Percentiles rank a stretch among this genome's conserved stretches.
phyloP scores from a whole-genome alignment of 2,329 filamentous ascomycete genomes.

The Scedosporium dehoogii region DNA sequence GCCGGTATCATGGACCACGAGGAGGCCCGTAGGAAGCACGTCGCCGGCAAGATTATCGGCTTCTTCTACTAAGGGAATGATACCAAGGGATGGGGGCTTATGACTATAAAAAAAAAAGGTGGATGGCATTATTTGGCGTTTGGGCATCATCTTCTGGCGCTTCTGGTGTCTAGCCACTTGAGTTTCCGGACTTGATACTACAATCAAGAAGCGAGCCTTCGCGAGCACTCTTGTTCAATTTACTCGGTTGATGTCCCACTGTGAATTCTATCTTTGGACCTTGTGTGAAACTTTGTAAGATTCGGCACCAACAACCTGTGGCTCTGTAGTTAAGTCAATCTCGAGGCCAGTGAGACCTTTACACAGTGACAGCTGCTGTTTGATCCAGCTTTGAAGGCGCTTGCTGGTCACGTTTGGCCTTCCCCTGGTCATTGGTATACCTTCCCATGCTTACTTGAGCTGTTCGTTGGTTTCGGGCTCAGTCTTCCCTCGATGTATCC shows the following conservation, averaged over 20 bases:
- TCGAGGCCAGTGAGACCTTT: too few relatives aligned
- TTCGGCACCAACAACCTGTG: neutral
- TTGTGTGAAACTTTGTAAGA: neutral
- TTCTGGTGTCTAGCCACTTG: conserved; percentile 4
- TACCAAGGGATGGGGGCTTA: conserved; percentile 9
- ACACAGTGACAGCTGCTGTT: too few relatives aligned
- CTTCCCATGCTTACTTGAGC: too few relatives aligned
- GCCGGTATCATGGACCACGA: conserved; percentile 99
- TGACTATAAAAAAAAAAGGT: conserved; percentile 10
- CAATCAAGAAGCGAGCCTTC: conserved; percentile 4
- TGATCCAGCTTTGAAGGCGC: too few relatives aligned
- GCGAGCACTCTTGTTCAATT: neutral
- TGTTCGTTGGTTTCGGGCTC: too few relatives aligned
- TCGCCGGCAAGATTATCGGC: conserved; percentile 97
- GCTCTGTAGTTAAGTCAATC: neutral
- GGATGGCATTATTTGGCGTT: conserved; percentile 3
- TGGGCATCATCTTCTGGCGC: conserved; percentile 3
- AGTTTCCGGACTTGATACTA: conserved; percentile 6
- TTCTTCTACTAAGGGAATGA: conserved; percentile 80
- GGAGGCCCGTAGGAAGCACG: conserved; percentile 98
- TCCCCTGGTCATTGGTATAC: too few relatives aligned
- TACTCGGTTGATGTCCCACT: conserved; percentile 4
- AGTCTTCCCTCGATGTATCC: too few relatives aligned
- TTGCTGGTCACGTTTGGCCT: too few relatives aligned
- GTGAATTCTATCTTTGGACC: neutral